A percentile compares a stretch with the other conserved stretches of the same genome.
Evolutionary conservation across 371 early-diverging fungal species (phyloP).

Genomic region (Phascolomyces articulosus): DNA sequence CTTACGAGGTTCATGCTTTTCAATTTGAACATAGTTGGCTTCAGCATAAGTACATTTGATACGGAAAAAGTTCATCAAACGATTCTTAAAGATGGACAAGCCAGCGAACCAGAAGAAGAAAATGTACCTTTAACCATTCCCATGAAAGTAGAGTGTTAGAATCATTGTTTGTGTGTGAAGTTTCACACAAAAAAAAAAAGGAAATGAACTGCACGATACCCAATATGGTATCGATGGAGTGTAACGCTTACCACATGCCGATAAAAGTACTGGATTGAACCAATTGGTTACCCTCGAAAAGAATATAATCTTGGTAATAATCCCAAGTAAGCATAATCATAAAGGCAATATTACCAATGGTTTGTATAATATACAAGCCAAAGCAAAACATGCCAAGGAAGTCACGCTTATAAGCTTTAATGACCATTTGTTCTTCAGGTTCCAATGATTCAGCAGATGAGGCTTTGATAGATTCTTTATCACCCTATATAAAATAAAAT

Average conservation of each 20-base stretch:
- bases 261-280: conserved; percentile 50
- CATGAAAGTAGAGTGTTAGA: not conserved
- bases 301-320: conserved; percentile 37
- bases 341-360: conserved; percentile 42
- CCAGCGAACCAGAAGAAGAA: conserved; percentile 66
- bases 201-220: not conserved
- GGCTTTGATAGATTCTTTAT: not conserved
- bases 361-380: conserved; percentile 32
- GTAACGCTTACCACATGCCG: conserved; percentile 50
- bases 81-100: conserved; percentile 44
- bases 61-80: conserved; percentile 69
- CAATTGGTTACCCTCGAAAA: conserved; percentile 34
- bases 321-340: conserved; percentile 42
- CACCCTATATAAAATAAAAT: not conserved
- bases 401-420: conserved; percentile 46
- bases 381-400: conserved; percentile 28
- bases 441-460: conserved; percentile 14
- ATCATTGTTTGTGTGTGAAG: not conserved
- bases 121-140: conserved; percentile 38
- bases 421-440: conserved; percentile 33
- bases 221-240: not conserved
- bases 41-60: conserved; percentile 52
- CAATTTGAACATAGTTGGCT: conserved; percentile 68
- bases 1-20: conserved; percentile 51
- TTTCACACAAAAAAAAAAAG: not conserved